Evolutionary conservation across 345 rosid genomes (phyloP), one percentile per base, ranked within the genome.

Genomic region (Dipteronia sinensis): DNA sequence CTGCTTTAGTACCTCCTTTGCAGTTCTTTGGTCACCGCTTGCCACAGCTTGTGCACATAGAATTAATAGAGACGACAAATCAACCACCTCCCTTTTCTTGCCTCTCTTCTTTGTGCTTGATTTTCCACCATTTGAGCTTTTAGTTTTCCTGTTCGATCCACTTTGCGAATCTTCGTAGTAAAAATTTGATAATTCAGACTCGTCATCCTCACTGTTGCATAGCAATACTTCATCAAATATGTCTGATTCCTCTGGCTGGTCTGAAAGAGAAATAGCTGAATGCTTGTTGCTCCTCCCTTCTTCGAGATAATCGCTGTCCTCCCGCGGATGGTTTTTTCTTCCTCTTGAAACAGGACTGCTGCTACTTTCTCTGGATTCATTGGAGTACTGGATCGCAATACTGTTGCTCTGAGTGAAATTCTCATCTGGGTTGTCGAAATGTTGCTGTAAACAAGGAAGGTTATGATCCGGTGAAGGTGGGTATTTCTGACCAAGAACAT

Each of bases 11-110:
- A 84, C 81, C 81, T 87, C 90, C n/a, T 65, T 61, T 3, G 98
- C 90, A 56, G 85, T 84, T 34, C 87, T 79, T 38, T 87, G 92
- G 71, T 93, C 93, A 69, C 81, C 82, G 49, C 80, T 87, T 17
- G 90, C 84, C 40, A 89, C 91, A 8, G 97, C 85, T 79, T 91
- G 94, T 7, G 98, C 97, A 71, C 98, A 91, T 49, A 82, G 92
- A 78, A 83, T 87, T 71, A 93, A 68, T 0, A 87, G 84, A 70
- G 83, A 76, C 82, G 80, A 77, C 76, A 88, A 71, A 80, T 91
- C 95, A 11, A 88, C 90, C 55, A 87, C 67, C 53, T 82, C 90
- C 49, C 83, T 80, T 76, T 53, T 72, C 3, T 78, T 66, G n/a
- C 64, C 78, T 47, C 34, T 67, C 51, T 47, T 70, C 72, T 53